A percentile compares a stretch with the other conserved stretches of the same genome.
phyloP scores from a whole-genome alignment of 176 grass and related monocot species.

The Saccharum officinarum region DNA sequence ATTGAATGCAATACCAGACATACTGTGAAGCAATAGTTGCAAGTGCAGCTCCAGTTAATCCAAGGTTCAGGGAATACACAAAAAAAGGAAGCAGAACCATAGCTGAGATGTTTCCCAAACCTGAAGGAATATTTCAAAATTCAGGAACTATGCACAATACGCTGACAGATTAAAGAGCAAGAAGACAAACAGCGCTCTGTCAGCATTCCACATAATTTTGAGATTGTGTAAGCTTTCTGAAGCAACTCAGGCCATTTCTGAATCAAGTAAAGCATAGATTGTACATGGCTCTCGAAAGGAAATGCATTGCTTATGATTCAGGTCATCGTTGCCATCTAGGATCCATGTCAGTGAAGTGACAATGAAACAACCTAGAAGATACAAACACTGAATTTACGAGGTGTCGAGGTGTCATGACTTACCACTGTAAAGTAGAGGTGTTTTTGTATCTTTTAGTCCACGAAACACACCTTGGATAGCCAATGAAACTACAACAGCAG shows the following conservation, averaged over 20 bases:
- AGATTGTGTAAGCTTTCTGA: conserved; percentile 1
- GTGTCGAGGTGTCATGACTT: neutral
- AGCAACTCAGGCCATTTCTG: neutral
- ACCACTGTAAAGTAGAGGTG: conserved; percentile 20
- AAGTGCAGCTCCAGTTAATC: conserved; percentile 18
- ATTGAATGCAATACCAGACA: neutral
- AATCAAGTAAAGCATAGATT: neutral
- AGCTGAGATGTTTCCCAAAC: conserved; percentile 26
- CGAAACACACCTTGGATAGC: conserved; percentile 25
- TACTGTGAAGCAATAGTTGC: conserved; percentile 27
- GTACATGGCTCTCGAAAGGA: neutral
- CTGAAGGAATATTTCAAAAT: conserved; percentile 1
- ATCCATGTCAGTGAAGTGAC: neutral
- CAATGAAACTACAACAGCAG: conserved; percentile 23
- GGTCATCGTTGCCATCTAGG: neutral
- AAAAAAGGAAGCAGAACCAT: conserved; percentile 23
- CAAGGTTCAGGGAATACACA: conserved; percentile 7
- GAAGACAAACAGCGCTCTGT: neutral
- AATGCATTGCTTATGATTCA: neutral
- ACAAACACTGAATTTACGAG: neutral
- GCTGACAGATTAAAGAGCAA: neutral
- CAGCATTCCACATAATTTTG: neutral
- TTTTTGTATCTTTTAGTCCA: conserved; percentile 22
- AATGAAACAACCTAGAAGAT: neutral
- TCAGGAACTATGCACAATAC: neutral